phyloP scores from a whole-genome alignment of 148 eudicot genomes.

The Polygonum maritimum region DNA sequence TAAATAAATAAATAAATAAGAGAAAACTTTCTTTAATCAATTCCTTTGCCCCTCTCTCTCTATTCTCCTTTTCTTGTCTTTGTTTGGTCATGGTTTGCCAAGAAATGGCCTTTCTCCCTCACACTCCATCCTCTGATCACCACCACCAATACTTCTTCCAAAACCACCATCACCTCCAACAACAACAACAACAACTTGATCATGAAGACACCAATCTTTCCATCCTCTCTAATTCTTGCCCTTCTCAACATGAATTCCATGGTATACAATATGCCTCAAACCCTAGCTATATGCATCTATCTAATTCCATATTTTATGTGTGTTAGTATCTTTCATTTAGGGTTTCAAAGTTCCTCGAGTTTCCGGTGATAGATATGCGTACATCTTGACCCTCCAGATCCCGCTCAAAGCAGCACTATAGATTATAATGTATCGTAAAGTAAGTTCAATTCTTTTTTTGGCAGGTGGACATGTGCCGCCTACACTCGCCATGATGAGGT shows the following conservation, averaged over 20 bases:
- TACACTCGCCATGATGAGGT: constrained; percentile 4
- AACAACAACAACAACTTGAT: constrained; percentile 24
- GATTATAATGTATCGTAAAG: not conserved
- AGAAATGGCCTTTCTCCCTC: constrained; percentile 18
- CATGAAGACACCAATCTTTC: constrained; percentile 9
- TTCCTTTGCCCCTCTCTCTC: not conserved
- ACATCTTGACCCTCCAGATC: no score
- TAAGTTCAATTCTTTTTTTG: not conserved
- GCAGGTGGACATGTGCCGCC: constrained; percentile 1
- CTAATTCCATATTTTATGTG: not conserved
- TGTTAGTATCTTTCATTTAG: not conserved
- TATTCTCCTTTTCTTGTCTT: not conserved
- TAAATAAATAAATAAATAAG: not conserved
- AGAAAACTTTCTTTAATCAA: not conserved
- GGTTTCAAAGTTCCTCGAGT: no score
- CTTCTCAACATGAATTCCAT: constrained; percentile 1
- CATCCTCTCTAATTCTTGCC: constrained; percentile 1
- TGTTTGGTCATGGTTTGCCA: constrained; percentile 12
- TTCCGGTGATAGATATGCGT: no score
- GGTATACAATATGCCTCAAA: not conserved
- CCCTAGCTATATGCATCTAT: not conserved
- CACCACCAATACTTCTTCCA: constrained; percentile 22
- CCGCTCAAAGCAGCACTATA: not conserved
- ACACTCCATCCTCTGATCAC: constrained; percentile 16
- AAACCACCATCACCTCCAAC: constrained; percentile 22